Base-by-base conservation (phyloP, 2,329 filamentous ascomycete genomes). In the Aspergillus terreus region DNA sequence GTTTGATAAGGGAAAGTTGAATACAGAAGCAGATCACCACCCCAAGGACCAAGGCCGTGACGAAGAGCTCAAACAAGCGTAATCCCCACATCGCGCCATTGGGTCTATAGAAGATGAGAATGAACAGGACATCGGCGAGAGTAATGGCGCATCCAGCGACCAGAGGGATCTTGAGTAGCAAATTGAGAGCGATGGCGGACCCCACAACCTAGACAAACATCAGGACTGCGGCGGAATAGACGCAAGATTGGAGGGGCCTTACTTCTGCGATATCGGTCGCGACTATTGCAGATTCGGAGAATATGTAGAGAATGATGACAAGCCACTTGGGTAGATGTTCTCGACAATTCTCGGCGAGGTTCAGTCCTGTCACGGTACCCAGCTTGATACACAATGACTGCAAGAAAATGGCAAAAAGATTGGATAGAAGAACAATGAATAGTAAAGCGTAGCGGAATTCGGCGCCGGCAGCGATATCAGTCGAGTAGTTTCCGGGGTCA, bases 261-360 rank as follows among this genome's bases (percentile, higher is more conserved):
- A 80, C 81, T 70, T 88, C 85, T 51, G 85, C 85, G 57, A 88
- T 82, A 64, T 88, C 85, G 0, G 85, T 88, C 0, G 85, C 85
- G 48, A 88, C 83, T 51, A 88, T 88, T 53, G 85, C 84, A 4
- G 78, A 71, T 66, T 88, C 85, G 1, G 84, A 81, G 56, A 88
- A 72, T 17, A 77, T 66, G 60, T 88, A 88, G 3, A 88, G 72
- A 15, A 76, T 62, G 42, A 80, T 77, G 55, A 84, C 86, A 50
- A 88, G 64, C 85, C 85, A 88, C 57, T 73, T 74, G 1, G 85
- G 85, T 12, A 87, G 74, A 64, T 85, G 84, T 7, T 78, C 82
- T 32, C 84, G 79, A 59, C 84, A 87, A 9, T 84, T 83, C 55
- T 86, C 78, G 1, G 85, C 83, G 12, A 88, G 75, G 60, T 87